These are phyloP conservation scores for Cladosporium sp. DNA, from an alignment of 2,329 filamentous ascomycete species.

Conservation along the genomic window DNA sequence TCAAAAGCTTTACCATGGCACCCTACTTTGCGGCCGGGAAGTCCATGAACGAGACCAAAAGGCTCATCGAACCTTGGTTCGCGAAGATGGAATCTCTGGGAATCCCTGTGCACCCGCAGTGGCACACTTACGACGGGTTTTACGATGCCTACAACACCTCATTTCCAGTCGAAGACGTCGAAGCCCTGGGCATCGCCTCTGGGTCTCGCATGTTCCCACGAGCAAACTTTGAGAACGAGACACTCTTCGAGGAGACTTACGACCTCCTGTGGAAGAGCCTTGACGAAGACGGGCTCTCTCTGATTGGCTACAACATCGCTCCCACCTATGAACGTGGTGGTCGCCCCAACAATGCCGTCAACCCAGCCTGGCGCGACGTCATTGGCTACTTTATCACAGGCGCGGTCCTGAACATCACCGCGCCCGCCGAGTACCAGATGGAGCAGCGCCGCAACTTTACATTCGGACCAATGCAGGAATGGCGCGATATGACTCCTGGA, in stretches of 20 bases:
- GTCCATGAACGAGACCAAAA: constrained; percentile 3
- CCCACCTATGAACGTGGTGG: constrained; percentile 1
- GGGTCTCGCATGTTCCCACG: constrained; percentile 12
- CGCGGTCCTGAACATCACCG: neutral
- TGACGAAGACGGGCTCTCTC: constrained; percentile 6
- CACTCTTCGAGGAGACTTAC: constrained; percentile 9
- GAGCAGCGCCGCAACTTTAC: constrained; percentile 7
- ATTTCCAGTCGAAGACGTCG: constrained; percentile 13
- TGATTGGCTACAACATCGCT: constrained; percentile 13
- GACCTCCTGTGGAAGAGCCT: constrained; percentile 1
- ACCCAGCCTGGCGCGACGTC: constrained; percentile 12
- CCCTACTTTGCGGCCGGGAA: constrained; percentile 26
- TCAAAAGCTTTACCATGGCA: constrained; percentile 26
- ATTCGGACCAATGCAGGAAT: constrained; percentile 10
- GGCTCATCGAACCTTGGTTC: constrained; percentile 19
- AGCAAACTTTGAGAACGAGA: constrained; percentile 10
- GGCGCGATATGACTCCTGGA: constrained; percentile 36
- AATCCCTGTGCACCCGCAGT: constrained; percentile 1
- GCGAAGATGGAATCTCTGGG: constrained; percentile 1
- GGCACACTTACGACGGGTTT: constrained; percentile 8
- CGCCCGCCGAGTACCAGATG: neutral
- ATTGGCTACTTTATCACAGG: constrained; percentile 12
- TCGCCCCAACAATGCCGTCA: constrained; percentile 10
- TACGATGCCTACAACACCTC: constrained; percentile 13
- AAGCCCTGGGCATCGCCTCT: constrained; percentile 6